Base-by-base conservation (phyloP, 2,329 filamentous ascomycete species). In the Bipolaris oryzae region DNA sequence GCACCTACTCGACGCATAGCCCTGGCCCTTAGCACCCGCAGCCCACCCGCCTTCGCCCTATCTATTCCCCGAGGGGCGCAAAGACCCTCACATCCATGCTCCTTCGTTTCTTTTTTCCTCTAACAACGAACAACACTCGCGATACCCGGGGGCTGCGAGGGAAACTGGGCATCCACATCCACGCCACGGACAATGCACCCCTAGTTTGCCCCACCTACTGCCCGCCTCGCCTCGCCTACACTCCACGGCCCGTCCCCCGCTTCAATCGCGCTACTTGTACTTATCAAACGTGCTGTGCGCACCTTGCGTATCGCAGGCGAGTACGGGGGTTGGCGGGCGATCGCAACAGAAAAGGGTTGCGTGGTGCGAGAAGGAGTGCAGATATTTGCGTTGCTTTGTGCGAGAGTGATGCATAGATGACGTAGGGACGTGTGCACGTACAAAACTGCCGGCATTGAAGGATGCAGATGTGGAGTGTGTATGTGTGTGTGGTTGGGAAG, bases 191-290 rank as follows among this genome's bases (percentile, higher is more conserved):
- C 28, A 2, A 31, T 31, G 28, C 9, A 7, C 28, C 28, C 28
- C 9, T 31, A 31, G 28, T 31, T 31, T 4, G 28, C 28, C 10
- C 28, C 28, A 13, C 28, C 28, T 3, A 28, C 25, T 7, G 1
- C 21, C 21, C 25, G 7, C 25, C 25, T 6, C 25, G 7, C 25
- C 25, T 6, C 25, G 3, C 34, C 21, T 34, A 23, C 21, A 34
- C 34, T 21, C 23, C 45, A 53, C 53, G 49, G 49, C 42, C 53
- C 53, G 49, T 16, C 23, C 37, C 37, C 38, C 13, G 34, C 31
- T 11, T 3, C 6, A 31, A 15, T 33, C 28, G 45, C 39, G 16
- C 25, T 43, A 50, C 37, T n/a, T n/a, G 38, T 37, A n/a, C 21
- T 23, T 23, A 23, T 35, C 23, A 28, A 28, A 33, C n/a, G 25